Evolutionary conservation across 345 rosid genomes (phyloP).

Genomic region (Capsella bursapastoris): DNA sequence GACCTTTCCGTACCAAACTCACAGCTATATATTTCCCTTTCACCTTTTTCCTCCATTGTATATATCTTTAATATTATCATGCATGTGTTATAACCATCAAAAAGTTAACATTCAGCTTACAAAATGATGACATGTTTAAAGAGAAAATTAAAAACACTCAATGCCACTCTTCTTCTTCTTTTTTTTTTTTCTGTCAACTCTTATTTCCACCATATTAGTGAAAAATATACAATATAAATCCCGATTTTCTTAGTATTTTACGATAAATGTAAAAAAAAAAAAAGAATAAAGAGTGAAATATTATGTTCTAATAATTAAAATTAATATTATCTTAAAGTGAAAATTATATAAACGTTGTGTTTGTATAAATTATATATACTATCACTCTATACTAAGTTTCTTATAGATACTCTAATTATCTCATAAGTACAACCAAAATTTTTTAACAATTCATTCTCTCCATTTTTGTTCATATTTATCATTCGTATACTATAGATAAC

Average conservation of each 20-base stretch:
- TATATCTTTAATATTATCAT: not conserved
- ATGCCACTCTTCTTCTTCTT: not conserved
- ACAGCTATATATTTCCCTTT: slow-evolving; percentile 17
- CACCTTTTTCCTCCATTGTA: slow-evolving; percentile 10
- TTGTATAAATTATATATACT: not conserved
- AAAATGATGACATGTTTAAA: slow-evolving; percentile 25
- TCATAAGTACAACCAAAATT: not conserved
- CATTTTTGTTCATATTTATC: not conserved
- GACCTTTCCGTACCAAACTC: slow-evolving; percentile 34
- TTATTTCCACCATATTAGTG: not conserved
- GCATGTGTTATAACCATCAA: not conserved
- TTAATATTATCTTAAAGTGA: not conserved
- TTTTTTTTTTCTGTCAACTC: not conserved
- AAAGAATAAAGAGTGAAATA: not conserved
- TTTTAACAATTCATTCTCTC: not conserved
- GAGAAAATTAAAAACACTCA: not conserved
- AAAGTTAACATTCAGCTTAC: slow-evolving; percentile 11
- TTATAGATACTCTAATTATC: not conserved
- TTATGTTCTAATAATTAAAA: not conserved
- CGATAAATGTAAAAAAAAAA: not conserved
- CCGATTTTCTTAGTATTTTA: no score
- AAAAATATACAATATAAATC: not conserved
- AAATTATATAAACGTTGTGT: not conserved
- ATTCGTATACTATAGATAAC: not conserved
- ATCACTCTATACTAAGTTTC: not conserved